Evolutionary conservation across 257 asterid species (phyloP).

Genomic region (Lavandula angustifolia): DNA sequence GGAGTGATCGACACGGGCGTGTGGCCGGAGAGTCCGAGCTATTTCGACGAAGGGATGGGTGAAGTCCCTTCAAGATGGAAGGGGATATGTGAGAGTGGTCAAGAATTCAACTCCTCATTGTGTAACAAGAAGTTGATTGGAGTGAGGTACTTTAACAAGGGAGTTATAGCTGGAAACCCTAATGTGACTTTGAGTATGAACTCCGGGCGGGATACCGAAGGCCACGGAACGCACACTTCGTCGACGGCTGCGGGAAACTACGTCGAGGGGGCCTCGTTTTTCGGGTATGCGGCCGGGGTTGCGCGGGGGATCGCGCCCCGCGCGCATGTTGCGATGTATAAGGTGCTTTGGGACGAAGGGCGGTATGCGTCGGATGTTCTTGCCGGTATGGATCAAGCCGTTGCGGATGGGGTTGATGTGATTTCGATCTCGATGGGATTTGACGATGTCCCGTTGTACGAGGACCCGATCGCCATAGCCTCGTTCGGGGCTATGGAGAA

Average conservation of each 20-base stretch:
- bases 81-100: slow-evolving; percentile 43
- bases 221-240: slow-evolving; percentile 60
- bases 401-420: slow-evolving; percentile 39
- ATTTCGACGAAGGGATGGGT: slow-evolving; percentile 47
- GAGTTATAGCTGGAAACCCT: slow-evolving; percentile 37
- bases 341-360: slow-evolving; percentile 34
- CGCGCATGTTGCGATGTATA: slow-evolving; percentile 50
- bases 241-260: slow-evolving; percentile 52
- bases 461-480: slow-evolving; percentile 46
- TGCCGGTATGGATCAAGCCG: slow-evolving; percentile 57
- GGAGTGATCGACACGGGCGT: slow-evolving; percentile 54
- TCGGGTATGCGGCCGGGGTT: slow-evolving; percentile 49
- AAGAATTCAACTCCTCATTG: slow-evolving; percentile 42
- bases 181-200: slow-evolving; percentile 31
- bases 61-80: slow-evolving; percentile 46
- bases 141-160: slow-evolving; percentile 46
- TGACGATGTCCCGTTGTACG: slow-evolving; percentile 28
- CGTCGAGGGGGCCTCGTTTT: slow-evolving; percentile 41
- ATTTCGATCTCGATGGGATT: slow-evolving; percentile 42
- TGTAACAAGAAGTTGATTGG: slow-evolving; percentile 54
- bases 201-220: slow-evolving; percentile 42
- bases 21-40: slow-evolving; percentile 58
- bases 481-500: slow-evolving; percentile 53
- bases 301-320: slow-evolving; percentile 54
- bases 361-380: slow-evolving; percentile 47